Conservation (phyloP, 169 alveolate genomes). For the Theileria annulata region DNA sequence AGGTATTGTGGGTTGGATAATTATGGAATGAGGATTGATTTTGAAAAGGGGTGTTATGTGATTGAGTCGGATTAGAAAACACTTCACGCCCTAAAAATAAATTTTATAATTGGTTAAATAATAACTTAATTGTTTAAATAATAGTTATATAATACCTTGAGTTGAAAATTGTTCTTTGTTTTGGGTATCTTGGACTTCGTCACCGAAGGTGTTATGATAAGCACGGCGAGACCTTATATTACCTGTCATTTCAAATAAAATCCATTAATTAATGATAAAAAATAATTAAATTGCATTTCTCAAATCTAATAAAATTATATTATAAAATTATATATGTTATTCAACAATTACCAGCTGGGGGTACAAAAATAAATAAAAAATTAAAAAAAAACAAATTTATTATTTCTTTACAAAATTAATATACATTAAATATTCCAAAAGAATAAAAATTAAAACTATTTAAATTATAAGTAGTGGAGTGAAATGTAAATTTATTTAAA, state of each 20-base stretch:
- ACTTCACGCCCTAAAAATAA: too few species aligned
- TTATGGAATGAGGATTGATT: too few species aligned
- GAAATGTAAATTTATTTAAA: neutral
- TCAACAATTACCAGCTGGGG: too few species aligned
- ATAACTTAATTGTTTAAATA: too few species aligned
- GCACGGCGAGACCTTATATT: constrained; percentile 27
- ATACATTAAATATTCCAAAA: neutral
- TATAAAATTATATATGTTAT: too few species aligned
- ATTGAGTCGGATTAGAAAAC: too few species aligned
- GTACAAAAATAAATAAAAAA: neutral
- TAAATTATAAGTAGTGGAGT: neutral
- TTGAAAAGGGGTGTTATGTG: too few species aligned
- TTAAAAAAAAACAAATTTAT: neutral
- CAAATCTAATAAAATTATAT: too few species aligned
- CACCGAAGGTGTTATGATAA: constrained; percentile 27
- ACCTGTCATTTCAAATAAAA: constrained; percentile 10
- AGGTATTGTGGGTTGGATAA: neutral
- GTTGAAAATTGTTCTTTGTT: neutral
- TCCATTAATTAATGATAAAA: too few species aligned
- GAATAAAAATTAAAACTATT: neutral
- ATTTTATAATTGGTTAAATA: too few species aligned
- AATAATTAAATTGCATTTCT: too few species aligned
- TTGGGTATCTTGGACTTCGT: neutral
- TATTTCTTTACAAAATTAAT: neutral
- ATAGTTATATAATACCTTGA: constrained; percentile 2